Evolutionary conservation across 1,284 basidiomycete species (phyloP), one percentile per base, ranked within the genome.

Genomic region (Ceraceosorus guamensis): DNA sequence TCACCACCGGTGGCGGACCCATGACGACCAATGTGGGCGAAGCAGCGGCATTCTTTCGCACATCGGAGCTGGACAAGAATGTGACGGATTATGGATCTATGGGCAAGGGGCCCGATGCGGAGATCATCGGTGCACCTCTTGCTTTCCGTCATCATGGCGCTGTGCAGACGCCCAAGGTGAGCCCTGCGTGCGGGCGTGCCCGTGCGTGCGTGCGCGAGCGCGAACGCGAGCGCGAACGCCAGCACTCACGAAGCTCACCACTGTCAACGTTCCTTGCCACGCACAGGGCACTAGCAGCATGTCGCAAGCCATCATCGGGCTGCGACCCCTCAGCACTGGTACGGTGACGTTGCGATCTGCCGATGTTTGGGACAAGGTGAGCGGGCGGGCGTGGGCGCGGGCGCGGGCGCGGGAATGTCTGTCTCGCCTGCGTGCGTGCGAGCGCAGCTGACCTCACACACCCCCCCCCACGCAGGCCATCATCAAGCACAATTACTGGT

Each of bases 401-500:
- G n/a, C n/a, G n/a, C n/a, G n/a, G n/a, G n/a, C n/a, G n/a, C n/a
- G n/a, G n/a, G n/a, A n/a, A n/a, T n/a, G n/a, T n/a, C n/a, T n/a
- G n/a, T n/a, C n/a, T n/a, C n/a, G n/a, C n/a, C n/a, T n/a, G n/a
- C n/a, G n/a, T n/a, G n/a, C n/a, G n/a, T n/a, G n/a, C n/a, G n/a
- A n/a, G n/a, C n/a, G n/a, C n/a, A n/a, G n/a, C n/a, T n/a, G n/a
- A n/a, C n/a, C n/a, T n/a, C n/a, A n/a, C n/a, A n/a, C n/a, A n/a
- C n/a, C n/a, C n/a, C n/a, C n/a, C n/a, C n/a, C n/a, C n/a, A n/a
- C n/a, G n/a, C n/a, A n/a, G n/a, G 79, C 81, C 0, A 44, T 76
- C 8, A 80, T 82, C 57, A 76, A 81, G 59, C 77, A 79, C 32
- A 59, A 57, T 18, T 76, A 66, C 62, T 54, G 69, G 13, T 49